Percentiles rank a stretch among this genome's conserved stretches.
Conservation (phyloP, 1,284 basidiomycete species). For the Omphalotus olearius region DNA sequence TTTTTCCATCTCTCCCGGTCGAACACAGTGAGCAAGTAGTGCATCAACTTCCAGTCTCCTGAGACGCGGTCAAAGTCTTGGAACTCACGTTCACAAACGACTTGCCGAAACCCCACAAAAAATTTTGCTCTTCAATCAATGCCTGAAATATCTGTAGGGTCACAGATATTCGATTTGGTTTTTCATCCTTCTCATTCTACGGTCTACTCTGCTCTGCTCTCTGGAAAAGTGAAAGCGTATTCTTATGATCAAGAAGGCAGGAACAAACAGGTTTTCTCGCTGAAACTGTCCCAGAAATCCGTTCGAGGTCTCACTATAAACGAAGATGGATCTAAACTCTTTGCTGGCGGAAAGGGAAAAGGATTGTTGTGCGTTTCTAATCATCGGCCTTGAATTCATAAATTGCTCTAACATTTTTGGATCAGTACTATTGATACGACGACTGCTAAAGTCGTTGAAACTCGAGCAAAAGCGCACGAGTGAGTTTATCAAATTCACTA, state of each 20-base stretch:
- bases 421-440: conserved; percentile 64
- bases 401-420: conserved; percentile 9
- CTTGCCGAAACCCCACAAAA: no score
- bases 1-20: no score
- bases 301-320: conserved; percentile 69
- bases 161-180: conserved; percentile 85
- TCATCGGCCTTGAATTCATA: conserved; percentile 5
- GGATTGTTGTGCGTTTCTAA: conserved; percentile 63
- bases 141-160: conserved; percentile 70
- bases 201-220: conserved; percentile 78
- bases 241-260: conserved; percentile 67
- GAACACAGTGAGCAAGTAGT: no score
- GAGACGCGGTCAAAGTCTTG: no score
- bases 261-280: conserved; percentile 45
- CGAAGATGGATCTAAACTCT: conserved; percentile 63
- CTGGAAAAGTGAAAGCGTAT: conserved; percentile 81
- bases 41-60: no score
- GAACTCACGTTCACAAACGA: neutral
- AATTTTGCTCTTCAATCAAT: conserved; percentile 30
- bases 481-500: conserved; percentile 39
- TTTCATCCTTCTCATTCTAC: conserved; percentile 75
- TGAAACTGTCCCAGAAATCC: conserved; percentile 70
- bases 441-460: conserved; percentile 62
- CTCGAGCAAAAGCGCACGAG: conserved; percentile 73
- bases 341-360: conserved; percentile 83